These are phyloP conservation scores for Sanghuangporus baumii DNA, from an alignment of 1,284 basidiomycete genomes.

Conservation along the genomic window DNA sequence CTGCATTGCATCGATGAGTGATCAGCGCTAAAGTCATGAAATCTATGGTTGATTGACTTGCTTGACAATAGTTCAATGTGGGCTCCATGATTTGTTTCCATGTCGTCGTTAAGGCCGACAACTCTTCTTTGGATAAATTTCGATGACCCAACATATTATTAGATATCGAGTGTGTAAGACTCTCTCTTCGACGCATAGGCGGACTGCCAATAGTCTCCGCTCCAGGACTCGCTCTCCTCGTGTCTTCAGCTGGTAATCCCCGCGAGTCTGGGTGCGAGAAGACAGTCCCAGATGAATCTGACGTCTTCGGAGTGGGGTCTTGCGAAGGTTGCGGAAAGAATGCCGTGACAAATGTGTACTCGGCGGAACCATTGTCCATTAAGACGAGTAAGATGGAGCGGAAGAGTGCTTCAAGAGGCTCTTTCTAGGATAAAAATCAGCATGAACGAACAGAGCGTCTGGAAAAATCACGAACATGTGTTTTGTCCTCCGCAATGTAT, in stretches of 20 bases:
- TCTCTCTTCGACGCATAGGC: slow-evolving; percentile 9
- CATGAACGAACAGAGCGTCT: not conserved
- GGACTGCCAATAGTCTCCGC: slow-evolving; percentile 12
- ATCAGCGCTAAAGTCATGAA: slow-evolving; percentile 1
- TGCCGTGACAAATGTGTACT: slow-evolving; percentile 79
- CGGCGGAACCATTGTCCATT: slow-evolving; percentile 88
- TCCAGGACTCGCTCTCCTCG: slow-evolving; percentile 9
- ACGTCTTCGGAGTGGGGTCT: not conserved
- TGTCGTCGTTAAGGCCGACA: slow-evolving; percentile 48
- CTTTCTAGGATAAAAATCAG: slow-evolving; percentile 50
- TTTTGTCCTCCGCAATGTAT: slow-evolving; percentile 83
- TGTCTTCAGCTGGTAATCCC: not conserved
- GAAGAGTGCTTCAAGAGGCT: slow-evolving; percentile 75
- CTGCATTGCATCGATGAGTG: slow-evolving; percentile 32
- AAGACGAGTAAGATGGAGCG: slow-evolving; percentile 84
- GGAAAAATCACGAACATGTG: slow-evolving; percentile 50
- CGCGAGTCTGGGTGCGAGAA: slow-evolving; percentile 34
- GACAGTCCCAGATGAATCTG: slow-evolving; percentile 1
- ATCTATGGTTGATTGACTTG: slow-evolving; percentile 24
- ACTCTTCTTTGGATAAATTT: slow-evolving; percentile 49
- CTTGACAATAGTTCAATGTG: slow-evolving; percentile 78
- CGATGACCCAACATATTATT: not conserved
- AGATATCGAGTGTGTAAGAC: slow-evolving; percentile 10
- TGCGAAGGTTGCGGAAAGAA: slow-evolving; percentile 61
- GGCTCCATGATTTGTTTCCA: slow-evolving; percentile 94